Conservation (phyloP, 2,329 filamentous ascomycete species). For the Xylaria sp. region DNA sequence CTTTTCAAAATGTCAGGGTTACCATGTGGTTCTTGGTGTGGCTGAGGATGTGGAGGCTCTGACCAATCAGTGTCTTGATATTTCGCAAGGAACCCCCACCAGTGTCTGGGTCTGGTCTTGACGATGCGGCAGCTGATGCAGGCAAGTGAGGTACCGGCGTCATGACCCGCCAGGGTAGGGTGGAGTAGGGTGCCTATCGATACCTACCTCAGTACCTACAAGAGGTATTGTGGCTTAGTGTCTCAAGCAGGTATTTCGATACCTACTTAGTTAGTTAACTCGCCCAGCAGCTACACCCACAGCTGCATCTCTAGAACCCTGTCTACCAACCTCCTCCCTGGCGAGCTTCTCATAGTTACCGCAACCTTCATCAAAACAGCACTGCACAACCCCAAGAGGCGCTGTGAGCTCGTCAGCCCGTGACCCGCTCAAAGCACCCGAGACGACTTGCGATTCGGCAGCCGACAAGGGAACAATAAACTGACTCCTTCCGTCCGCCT, state of each 20-base stretch:
- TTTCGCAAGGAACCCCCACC: background rate
- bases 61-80: background rate
- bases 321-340: background rate
- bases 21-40: constrained; percentile 30
- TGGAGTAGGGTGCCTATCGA: background rate
- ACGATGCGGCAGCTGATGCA: constrained; percentile 32
- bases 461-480: constrained; percentile 9
- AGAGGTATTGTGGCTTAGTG: background rate
- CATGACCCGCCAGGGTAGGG: constrained; percentile 4
- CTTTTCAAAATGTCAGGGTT: background rate
- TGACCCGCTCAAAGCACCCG: constrained; percentile 19
- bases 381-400: constrained; percentile 6
- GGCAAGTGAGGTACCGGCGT: constrained; percentile 19
- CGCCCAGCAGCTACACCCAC: background rate
- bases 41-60: constrained; percentile 12
- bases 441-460: constrained; percentile 9
- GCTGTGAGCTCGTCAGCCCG: constrained; percentile 3
- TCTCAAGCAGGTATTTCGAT: background rate
- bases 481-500: constrained; percentile 8
- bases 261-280: too few species aligned
- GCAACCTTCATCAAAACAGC: background rate
- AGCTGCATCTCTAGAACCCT: constrained; percentile 9
- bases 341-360: background rate
- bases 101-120: background rate
- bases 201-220: background rate